Evolutionary conservation across 805 yeast species (phyloP), one percentile per base, ranked within the genome.

Genomic region (Barnettozyma sp.): DNA sequence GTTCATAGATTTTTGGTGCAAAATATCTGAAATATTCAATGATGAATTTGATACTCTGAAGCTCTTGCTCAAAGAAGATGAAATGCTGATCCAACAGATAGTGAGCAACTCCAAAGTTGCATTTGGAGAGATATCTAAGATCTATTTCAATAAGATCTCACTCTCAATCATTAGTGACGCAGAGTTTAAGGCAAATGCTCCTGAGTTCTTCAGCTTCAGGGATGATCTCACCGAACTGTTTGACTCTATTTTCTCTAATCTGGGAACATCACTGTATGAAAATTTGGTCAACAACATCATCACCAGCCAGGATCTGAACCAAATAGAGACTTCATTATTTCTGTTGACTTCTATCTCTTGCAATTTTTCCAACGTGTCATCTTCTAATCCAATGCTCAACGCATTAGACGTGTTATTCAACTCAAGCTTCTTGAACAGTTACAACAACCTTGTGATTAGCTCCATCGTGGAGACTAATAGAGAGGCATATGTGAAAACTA

Each of bases 221-320:
- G 61, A 73, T 22, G 90, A 82, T 42, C 80, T 82, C 8, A 71
- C 80, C 1, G 97, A 92, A 46, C 65, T 88, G 25, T 73, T 84
- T 44, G 92, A 86, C 36, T 65, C 75, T 0, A 58, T 80, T 2
- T 84, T 80, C 62, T 73, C 86, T 1, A 63, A 83, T 5, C 64
- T 85, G 24, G 84, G 82, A 25, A 36, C 55, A 0, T 59, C 67
- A 2, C 55, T 84, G 24, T 73, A 71, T 43, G 60, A 62, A 5
- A 63, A 58, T 15, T 54, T 83, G 20, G 46, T 63, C 1, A 46
- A 51, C 7, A 62, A 62, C 22, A 55, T 73, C 2, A 39, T 56
- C 5, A 38, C 46, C 1, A 52, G 54, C 22, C 34, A 60, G 4
- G 44, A 44, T 16, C 18, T 46, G 12, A 50, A 56, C 10, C 73